These are phyloP conservation scores for Phytopythium kandeliae DNA, from an alignment of 352 stramenopile species.

Conservation along the genomic window DNA sequence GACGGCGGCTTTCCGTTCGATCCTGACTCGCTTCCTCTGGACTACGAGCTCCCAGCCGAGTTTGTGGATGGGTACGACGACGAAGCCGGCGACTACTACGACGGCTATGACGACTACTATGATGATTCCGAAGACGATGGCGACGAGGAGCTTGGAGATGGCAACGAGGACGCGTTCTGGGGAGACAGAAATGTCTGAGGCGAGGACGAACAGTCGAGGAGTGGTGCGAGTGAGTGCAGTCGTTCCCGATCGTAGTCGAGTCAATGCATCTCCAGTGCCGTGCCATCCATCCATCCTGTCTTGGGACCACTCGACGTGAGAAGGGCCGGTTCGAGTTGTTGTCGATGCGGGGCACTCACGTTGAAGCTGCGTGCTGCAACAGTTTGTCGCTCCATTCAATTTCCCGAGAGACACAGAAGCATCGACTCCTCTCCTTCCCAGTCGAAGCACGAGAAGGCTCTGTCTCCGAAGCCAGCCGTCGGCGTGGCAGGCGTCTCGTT, in stretches of 20 bases:
- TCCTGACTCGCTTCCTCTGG: constrained; percentile 25
- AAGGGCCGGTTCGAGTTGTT: too few species aligned
- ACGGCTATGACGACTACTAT: constrained; percentile 19
- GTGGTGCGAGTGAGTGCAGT: background rate
- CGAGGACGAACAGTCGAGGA: background rate
- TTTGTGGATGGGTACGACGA: constrained; percentile 20
- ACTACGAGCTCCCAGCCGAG: constrained; percentile 23
- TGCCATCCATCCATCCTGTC: too few species aligned
- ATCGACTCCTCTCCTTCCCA: too few species aligned
- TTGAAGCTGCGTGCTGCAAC: too few species aligned
- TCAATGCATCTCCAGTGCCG: too few species aligned
- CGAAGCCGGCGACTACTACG: constrained; percentile 12
- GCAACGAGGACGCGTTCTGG: constrained; percentile 13
- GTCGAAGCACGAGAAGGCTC: too few species aligned
- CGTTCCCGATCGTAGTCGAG: background rate
- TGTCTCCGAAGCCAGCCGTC: too few species aligned
- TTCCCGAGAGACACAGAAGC: too few species aligned
- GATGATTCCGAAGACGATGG: constrained; percentile 13
- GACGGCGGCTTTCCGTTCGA: constrained; percentile 8
- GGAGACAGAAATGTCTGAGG: background rate
- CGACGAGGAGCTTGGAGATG: constrained; percentile 7
- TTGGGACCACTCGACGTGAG: too few species aligned
- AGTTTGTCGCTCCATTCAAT: too few species aligned
- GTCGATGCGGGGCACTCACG: too few species aligned
- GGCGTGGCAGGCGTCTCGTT: too few species aligned